These are phyloP conservation scores for Fusarium sarcochroum DNA, from an alignment of 2,329 filamentous ascomycete species.

Conservation along the genomic window DNA sequence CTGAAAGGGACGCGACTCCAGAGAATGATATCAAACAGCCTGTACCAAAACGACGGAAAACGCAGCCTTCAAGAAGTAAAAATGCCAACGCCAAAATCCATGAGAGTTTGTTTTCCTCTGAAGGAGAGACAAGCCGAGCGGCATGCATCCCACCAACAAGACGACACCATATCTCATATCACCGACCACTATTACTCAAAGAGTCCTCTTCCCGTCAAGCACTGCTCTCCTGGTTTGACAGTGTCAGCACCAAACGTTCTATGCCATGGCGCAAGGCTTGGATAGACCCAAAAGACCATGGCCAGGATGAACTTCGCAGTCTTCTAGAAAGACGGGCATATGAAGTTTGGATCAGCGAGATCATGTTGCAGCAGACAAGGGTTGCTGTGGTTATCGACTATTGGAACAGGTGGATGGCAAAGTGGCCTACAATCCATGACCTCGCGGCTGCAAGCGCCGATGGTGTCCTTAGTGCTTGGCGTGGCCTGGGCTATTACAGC, in stretches of 20 bases:
- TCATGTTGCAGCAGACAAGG: conserved; percentile 77
- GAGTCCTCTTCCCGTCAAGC: conserved; percentile 50
- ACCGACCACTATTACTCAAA: conserved; percentile 64
- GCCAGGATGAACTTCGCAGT: conserved; percentile 55
- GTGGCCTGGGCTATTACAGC: conserved; percentile 74
- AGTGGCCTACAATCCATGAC: conserved; percentile 71
- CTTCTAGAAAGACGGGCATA: conserved; percentile 69
- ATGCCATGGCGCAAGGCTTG: conserved; percentile 74
- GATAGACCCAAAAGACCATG: conserved; percentile 59
- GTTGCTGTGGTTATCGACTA: conserved; percentile 74
- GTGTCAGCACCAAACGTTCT: conserved; percentile 60
- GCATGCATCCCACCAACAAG: conserved; percentile 42
- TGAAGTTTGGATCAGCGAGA: conserved; percentile 76
- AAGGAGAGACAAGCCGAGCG: background rate
- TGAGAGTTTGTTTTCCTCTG: conserved; percentile 33
- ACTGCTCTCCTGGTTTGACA: conserved; percentile 67
- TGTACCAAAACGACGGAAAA: conserved; percentile 42
- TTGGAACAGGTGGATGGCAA: conserved; percentile 73
- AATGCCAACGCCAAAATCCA: conserved; percentile 28
- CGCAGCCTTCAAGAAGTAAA: conserved; percentile 34
- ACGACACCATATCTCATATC: conserved; percentile 61
- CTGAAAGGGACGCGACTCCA: conserved; percentile 39
- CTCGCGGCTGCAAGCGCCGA: conserved; percentile 67
- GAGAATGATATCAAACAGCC: conserved; percentile 37
- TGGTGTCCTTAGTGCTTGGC: conserved; percentile 71